Evolutionary conservation across 208 protist species (phyloP), one percentile per base, ranked within the genome.

Genomic region (Novymonas esmeraldas): DNA sequence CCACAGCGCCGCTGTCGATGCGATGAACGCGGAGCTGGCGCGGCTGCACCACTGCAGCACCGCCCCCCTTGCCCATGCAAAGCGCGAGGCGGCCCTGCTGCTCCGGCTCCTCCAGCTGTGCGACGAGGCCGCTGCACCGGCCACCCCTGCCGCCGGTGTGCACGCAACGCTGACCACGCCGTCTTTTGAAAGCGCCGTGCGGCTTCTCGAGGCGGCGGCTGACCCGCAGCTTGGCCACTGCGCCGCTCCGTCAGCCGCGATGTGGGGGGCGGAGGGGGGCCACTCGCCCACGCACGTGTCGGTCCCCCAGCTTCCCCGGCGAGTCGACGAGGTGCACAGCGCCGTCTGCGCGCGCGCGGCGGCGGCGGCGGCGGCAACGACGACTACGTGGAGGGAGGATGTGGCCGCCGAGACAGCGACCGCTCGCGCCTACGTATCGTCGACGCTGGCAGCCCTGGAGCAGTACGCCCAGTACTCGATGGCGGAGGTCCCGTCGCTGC

Each of bases 391-490:
- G 54, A 49, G 58, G 29, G 20, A 59, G 1, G 22, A 31, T 3
- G 20, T 76, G 3, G 26, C n/a, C 6, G 48, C 62, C 7, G 62
- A 69, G 14, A 57, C 45, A 1, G 46, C 41, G n/a, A 6, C 22
- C 0, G 11, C 52, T 48, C 70, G 70, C 0, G 6, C 55, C 1
- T 14, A 0, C 1, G 31, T 76, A 5, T 28, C 44, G 38, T n/a
- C 26, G n/a, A 67, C 24, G 56, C 74, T 72, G 38, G 73, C 73
- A 42, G 73, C 26, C 14, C 39, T 93, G 11, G 82, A 89, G 7
- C 84, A 75, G 71, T 93, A 87, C 56, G 74, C 77, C 3, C 81
- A 84, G 56, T 81, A 84, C 49, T 73, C 55, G 41, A 73, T 90
- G 51, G 64, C 67, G 6, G 70, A 74, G 34, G 73, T 78, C 0